These are phyloP conservation scores for Candida chilensis DNA, from an alignment of 805 yeast genomes.

Conservation along the genomic window DNA sequence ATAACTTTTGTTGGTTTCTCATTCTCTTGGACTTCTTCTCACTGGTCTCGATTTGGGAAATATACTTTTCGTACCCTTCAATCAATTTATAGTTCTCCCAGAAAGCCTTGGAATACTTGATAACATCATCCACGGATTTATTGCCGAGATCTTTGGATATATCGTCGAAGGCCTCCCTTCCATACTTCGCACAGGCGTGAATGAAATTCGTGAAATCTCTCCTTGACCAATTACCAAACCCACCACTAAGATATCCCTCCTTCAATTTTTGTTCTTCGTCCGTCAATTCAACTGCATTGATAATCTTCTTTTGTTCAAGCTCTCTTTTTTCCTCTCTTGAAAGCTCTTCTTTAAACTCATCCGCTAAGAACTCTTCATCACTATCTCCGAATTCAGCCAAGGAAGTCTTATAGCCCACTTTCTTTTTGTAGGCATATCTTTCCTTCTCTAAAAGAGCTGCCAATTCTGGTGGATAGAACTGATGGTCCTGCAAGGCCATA, in stretches of 20 bases:
- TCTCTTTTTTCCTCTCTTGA: conserved; percentile 23
- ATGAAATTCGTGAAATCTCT: conserved; percentile 68
- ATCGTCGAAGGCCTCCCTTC: conserved; percentile 38
- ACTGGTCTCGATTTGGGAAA: conserved; percentile 64
- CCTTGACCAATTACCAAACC: conserved; percentile 63
- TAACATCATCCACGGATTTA: conserved; percentile 52
- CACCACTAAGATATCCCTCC: conserved; percentile 39
- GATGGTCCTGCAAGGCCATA: conserved; percentile 62
- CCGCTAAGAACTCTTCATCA: conserved; percentile 39
- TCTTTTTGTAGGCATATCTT: conserved; percentile 52
- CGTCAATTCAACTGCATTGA: conserved; percentile 47
- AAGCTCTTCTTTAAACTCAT: conserved; percentile 26
- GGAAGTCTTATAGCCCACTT: conserved; percentile 48
- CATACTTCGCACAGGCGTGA: conserved; percentile 61
- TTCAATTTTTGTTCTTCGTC: conserved; percentile 53
- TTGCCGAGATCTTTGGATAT: conserved; percentile 50
- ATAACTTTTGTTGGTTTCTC: conserved; percentile 42
- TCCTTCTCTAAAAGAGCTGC: conserved; percentile 51
- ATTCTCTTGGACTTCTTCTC: conserved; percentile 56
- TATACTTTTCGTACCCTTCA: conserved; percentile 64
- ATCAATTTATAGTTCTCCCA: conserved; percentile 55
- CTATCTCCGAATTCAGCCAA: conserved; percentile 52
- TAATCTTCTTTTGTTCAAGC: conserved; percentile 45
- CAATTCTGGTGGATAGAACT: conserved; percentile 54
- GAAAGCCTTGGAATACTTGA: conserved; percentile 46